phyloP scores from a whole-genome alignment of 768 basidiomycete genomes.

The Austroboletus eburneus region DNA sequence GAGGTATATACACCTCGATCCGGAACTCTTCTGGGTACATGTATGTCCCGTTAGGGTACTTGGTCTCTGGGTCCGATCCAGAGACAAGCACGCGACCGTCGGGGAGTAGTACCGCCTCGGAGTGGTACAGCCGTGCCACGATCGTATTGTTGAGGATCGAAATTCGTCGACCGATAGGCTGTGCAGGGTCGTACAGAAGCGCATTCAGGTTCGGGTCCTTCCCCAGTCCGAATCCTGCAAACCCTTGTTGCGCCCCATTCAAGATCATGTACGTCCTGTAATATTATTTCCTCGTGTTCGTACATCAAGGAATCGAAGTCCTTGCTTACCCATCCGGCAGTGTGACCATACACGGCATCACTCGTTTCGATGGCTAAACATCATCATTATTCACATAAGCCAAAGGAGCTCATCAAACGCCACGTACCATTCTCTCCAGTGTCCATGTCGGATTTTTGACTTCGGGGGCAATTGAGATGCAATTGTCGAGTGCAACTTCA shows the following conservation, averaged over 20 bases:
- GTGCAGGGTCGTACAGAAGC: constrained; percentile 66
- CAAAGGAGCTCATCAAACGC: background rate
- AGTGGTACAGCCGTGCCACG: constrained; percentile 75
- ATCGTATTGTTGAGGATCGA: constrained; percentile 66
- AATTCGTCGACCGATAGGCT: constrained; percentile 56
- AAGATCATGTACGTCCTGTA: constrained; percentile 71
- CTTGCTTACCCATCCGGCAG: constrained; percentile 43
- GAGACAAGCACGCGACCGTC: constrained; percentile 75
- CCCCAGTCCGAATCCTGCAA: constrained; percentile 72
- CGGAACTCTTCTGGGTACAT: constrained; percentile 76
- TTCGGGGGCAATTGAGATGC: constrained; percentile 67
- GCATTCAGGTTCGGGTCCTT: constrained; percentile 59
- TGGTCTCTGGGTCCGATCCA: constrained; percentile 68
- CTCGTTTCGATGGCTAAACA: constrained; percentile 60
- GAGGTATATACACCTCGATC: constrained; percentile 79
- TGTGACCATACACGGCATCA: constrained; percentile 71
- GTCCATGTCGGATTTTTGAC: constrained; percentile 58
- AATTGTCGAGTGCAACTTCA: constrained; percentile 58
- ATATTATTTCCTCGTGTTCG: background rate
- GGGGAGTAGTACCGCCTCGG: constrained; percentile 68
- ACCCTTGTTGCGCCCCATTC: constrained; percentile 68
- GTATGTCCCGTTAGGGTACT: constrained; percentile 30
- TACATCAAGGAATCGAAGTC: background rate
- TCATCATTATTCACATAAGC: background rate
- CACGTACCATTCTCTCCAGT: constrained; percentile 74